Conservation (phyloP, 1,284 basidiomycete genomes). For the Apiotrichum gamsii region DNA sequence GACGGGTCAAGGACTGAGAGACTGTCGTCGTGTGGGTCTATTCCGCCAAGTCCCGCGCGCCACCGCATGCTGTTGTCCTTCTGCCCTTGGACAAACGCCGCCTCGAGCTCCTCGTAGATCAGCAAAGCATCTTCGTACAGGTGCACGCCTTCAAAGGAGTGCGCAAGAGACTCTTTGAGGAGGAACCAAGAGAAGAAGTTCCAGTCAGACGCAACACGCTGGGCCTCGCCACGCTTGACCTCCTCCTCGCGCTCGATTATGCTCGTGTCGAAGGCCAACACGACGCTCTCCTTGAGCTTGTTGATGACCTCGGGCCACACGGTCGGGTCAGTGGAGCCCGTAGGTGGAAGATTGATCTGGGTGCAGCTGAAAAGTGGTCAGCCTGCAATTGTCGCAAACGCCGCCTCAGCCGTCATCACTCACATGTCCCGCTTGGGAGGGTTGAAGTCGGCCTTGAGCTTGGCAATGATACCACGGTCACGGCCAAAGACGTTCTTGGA, state of each 20-base stretch:
- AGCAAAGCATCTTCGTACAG: slow-evolving; percentile 81
- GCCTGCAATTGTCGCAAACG: too few relatives aligned
- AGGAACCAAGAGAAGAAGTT: slow-evolving; percentile 96
- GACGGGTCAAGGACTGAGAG: slow-evolving; percentile 67
- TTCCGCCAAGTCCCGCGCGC: slow-evolving; percentile 71
- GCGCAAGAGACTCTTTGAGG: slow-evolving; percentile 89
- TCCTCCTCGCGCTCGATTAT: slow-evolving; percentile 78
- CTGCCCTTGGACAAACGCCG: slow-evolving; percentile 66
- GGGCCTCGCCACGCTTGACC: slow-evolving; percentile 74
- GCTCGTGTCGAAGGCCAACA: slow-evolving; percentile 72
- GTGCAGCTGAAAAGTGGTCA: slow-evolving; percentile 57
- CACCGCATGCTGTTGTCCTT: slow-evolving; percentile 78
- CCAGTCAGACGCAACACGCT: slow-evolving; percentile 86
- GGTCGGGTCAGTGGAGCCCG: slow-evolving; percentile 56
- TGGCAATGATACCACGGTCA: slow-evolving; percentile 65
- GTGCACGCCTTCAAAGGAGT: slow-evolving; percentile 83
- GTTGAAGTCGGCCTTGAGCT: slow-evolving; percentile 89
- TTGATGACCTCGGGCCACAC: slow-evolving; percentile 83
- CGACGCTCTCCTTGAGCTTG: slow-evolving; percentile 81
- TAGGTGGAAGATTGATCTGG: slow-evolving; percentile 53
- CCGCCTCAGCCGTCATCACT: slow-evolving; percentile 20
- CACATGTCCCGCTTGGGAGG: slow-evolving; percentile 79
- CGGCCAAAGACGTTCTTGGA: slow-evolving; percentile 49
- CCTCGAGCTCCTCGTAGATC: slow-evolving; percentile 88
- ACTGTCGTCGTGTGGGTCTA: slow-evolving; percentile 63